Evolutionary conservation across 129 eudicot species (phyloP).

Genomic region (Apium graveolens): DNA sequence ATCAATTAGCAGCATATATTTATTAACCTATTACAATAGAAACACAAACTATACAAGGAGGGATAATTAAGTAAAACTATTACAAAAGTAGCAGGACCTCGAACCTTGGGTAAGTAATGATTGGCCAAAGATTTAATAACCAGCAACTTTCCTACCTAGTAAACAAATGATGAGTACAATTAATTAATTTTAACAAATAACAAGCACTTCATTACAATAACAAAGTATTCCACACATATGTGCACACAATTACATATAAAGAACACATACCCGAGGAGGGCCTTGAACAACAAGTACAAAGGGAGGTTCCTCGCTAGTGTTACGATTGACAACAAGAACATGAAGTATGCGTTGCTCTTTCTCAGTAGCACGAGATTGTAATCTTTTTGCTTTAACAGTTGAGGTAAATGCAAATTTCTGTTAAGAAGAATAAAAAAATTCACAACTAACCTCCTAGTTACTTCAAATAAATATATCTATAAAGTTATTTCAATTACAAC

Average conservation of each 20-base stretch:
- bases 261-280: constrained; percentile 58
- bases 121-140: constrained; percentile 77
- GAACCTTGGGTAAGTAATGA: constrained; percentile 75
- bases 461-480: too few species aligned
- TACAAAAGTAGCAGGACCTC: constrained; percentile 78
- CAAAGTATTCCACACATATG: not conserved
- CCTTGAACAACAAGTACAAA: constrained; percentile 90
- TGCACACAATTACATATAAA: too few species aligned
- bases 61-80: constrained; percentile 48
- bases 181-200: too few species aligned
- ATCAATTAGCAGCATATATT: too few species aligned
- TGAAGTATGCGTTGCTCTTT: constrained; percentile 92
- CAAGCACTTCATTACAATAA: not conserved
- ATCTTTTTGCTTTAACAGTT: constrained; percentile 70
- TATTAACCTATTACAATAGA: too few species aligned
- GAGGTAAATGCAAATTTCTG: constrained; percentile 87
- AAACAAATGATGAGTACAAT: not conserved
- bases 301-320: constrained; percentile 64
- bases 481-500: too few species aligned
- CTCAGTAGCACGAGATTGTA: constrained; percentile 75
- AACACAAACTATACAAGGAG: not conserved
- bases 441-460: not conserved
- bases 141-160: constrained; percentile 82
- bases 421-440: not conserved
- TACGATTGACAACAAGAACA: constrained; percentile 67